Evolutionary conservation across 257 asterid species (phyloP).

Genomic region (Solanum chilense): DNA sequence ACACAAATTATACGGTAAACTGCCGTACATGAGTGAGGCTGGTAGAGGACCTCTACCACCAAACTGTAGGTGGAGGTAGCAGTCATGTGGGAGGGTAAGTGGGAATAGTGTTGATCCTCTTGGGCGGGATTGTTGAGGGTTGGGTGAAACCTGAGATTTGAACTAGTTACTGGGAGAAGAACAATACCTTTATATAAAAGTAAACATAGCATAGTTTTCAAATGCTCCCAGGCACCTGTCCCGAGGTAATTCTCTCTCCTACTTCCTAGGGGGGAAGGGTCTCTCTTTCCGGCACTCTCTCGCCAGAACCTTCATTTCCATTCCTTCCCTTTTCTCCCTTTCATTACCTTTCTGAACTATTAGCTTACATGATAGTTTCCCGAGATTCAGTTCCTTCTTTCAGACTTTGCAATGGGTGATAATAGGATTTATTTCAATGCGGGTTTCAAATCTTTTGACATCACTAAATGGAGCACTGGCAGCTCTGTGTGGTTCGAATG

Average conservation of each 20-base stretch:
- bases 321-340: not conserved
- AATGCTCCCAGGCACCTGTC: not conserved
- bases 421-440: no score
- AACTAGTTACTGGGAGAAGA: conserved; percentile 1
- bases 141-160: conserved; percentile 3
- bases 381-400: no score
- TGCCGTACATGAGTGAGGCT: not conserved
- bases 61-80: not conserved
- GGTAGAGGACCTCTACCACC: not conserved
- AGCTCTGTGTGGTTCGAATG: no score
- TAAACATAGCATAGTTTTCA: no score
- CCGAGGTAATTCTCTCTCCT: not conserved
- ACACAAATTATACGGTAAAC: not conserved
- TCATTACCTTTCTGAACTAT: not conserved
- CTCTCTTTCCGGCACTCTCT: not conserved
- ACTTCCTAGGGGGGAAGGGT: not conserved
- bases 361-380: no score
- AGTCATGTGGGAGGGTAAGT: not conserved
- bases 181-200: conserved; percentile 19
- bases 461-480: no score
- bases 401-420: no score
- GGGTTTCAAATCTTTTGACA: no score
- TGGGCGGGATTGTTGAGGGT: not conserved
- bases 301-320: not conserved
- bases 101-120: not conserved